phyloP scores from a whole-genome alignment of 805 yeast genomes.

The Jamesozyma lodderae region DNA sequence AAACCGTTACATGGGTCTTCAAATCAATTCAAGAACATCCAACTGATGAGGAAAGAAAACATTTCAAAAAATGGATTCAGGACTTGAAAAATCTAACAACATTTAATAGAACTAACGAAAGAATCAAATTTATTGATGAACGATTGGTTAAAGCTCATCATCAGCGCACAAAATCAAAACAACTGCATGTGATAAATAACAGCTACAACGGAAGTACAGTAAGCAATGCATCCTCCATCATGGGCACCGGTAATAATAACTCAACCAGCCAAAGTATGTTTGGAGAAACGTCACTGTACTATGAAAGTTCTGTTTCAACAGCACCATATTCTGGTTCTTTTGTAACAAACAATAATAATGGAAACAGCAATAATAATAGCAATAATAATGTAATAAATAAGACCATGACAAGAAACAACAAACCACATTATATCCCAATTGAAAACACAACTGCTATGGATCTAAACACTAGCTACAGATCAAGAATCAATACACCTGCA shows the following conservation, averaged over 20 bases:
- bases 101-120: conserved; percentile 38
- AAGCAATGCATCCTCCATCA: too few relatives aligned
- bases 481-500: conserved; percentile 29
- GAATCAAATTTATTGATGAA: conserved; percentile 41
- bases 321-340: background rate
- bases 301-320: background rate
- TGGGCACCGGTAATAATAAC: background rate
- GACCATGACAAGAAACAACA: conserved; percentile 7
- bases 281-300: background rate
- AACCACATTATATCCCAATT: conserved; percentile 24
- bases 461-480: conserved; percentile 6
- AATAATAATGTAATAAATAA: background rate
- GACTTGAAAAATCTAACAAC: conserved; percentile 46
- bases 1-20: conserved; percentile 22
- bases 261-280: background rate
- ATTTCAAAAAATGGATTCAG: conserved; percentile 44
- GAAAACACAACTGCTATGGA: conserved; percentile 10
- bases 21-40: conserved; percentile 23
- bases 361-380: background rate
- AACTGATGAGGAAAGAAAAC: conserved; percentile 36
- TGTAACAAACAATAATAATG: too few relatives aligned
- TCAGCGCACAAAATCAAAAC: conserved; percentile 1
- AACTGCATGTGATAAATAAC: background rate
- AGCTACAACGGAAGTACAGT: too few relatives aligned
- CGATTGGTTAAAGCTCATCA: conserved; percentile 21